A percentile compares a stretch with the other conserved stretches of the same genome.
Conservation (phyloP, 768 basidiomycete species). For the Leccinum variicolor region DNA sequence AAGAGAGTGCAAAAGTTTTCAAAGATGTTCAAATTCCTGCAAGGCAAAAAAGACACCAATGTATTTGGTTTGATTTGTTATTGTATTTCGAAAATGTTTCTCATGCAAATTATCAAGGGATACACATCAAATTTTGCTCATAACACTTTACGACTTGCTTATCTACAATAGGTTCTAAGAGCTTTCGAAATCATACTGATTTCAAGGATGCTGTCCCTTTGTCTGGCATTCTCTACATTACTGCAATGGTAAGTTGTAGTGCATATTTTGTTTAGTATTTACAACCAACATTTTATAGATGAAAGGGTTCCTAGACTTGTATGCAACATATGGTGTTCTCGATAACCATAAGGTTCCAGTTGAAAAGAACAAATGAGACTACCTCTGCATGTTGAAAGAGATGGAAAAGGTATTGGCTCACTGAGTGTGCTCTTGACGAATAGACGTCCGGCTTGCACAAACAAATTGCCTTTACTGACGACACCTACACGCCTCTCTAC, state of each 20-base stretch:
- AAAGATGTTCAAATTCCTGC: too few species aligned
- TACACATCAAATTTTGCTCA: neutral
- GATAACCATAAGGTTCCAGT: neutral
- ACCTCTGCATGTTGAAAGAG: neutral
- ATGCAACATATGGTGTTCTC: neutral
- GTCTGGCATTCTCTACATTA: neutral
- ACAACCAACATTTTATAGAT: neutral
- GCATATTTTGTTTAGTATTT: neutral
- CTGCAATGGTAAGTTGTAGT: neutral
- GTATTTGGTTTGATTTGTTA: too few species aligned
- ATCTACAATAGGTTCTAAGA: neutral
- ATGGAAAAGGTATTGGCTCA: neutral
- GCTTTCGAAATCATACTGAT: neutral
- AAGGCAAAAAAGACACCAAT: too few species aligned
- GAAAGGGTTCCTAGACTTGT: neutral
- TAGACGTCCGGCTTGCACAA: neutral
- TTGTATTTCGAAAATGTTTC: neutral
- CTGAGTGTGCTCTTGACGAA: neutral
- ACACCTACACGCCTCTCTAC: neutral
- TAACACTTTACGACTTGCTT: neutral
- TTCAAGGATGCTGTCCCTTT: neutral
- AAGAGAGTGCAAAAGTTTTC: too few species aligned
- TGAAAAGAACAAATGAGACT: neutral
- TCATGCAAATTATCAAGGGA: neutral
- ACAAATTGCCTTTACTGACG: neutral